Evolutionary conservation across 148 eudicot species (phyloP).

Genomic region (Rhododendron simsii): DNA sequence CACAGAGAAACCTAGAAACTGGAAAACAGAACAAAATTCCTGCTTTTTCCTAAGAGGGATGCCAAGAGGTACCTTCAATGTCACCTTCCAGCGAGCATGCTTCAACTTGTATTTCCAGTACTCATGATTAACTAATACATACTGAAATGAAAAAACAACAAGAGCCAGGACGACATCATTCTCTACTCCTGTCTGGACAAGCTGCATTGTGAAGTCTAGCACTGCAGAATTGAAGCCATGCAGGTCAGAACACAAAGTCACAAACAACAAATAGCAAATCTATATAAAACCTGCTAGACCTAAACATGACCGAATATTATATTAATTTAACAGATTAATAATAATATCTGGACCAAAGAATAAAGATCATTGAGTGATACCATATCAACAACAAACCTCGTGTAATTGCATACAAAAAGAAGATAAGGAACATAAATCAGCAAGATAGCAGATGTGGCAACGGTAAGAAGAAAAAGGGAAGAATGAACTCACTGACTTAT

Average conservation of each 20-base stretch:
- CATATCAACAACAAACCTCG: background rate
- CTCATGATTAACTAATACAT: conserved; percentile 83
- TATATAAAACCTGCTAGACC: background rate
- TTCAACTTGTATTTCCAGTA: conserved; percentile 89
- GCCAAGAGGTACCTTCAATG: conserved; percentile 55
- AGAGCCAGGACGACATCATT: conserved; percentile 70
- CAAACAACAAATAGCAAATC: background rate
- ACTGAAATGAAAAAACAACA: conserved; percentile 73
- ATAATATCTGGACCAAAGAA: background rate
- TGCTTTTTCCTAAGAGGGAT: background rate
- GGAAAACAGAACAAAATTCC: background rate
- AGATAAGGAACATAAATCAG: background rate
- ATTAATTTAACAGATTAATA: background rate
- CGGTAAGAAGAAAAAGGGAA: background rate
- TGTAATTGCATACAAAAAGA: background rate
- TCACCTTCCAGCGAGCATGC: conserved; percentile 92
- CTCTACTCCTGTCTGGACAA: conserved; percentile 76
- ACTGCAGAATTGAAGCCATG: conserved; percentile 39
- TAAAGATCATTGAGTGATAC: background rate
- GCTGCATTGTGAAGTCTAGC: conserved; percentile 74
- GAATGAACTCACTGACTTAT: background rate
- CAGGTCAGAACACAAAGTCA: background rate
- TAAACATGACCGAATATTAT: background rate
- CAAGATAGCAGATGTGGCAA: background rate
- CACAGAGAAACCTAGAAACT: background rate